Base-by-base conservation (phyloP, 768 basidiomycete genomes). In the Calocera viscosa region DNA sequence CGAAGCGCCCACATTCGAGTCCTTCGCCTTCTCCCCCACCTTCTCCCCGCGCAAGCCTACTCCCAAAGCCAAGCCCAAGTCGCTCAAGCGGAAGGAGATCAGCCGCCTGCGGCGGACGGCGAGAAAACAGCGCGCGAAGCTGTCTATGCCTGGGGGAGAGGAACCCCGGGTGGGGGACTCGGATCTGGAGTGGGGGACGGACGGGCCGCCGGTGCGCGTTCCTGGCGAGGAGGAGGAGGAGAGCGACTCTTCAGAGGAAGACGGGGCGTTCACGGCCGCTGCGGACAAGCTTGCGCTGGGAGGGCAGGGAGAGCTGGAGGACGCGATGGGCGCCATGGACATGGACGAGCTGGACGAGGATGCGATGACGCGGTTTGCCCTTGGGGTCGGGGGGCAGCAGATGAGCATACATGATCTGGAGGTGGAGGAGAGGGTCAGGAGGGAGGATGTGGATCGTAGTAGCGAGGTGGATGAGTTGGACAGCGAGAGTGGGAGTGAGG, bases 271-370 rank as follows among this genome's bases (percentile, higher is more conserved):
- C 38, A 49, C 69, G 47, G 64, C 69, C 24, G 63, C 53, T 40
- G 41, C 64, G 43, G 67, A 70, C 40, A 67, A 71, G 30, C 2
- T 64, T 40, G 24, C 47, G 19, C n/a, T n/a, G n/a, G n/a, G n/a
- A n/a, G n/a, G n/a, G 49, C 35, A 47, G 43, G 43, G 24, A 47
- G 63, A 65, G 41, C 33, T 64, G 39, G 49, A 24, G 63, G 64
- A 69, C n/a, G 49, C 68, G 71, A 72, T 66, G 69, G 72, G 67
- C 7, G 26, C 14, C 14, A 73, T 73, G 74, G 74, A 73, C 65
- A 68, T 74, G 49, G 66, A 49, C 72, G 74, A 68, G 66, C 68
- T 22, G 5, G 63, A 41, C 22, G 67, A 71, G 17, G 78, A 79
- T 64, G 72, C 53, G 7, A 16, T 32, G 24, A 26, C 53, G 53